phyloP scores from a whole-genome alignment of 2,329 filamentous ascomycete species.

The Trichoderma sp. region DNA sequence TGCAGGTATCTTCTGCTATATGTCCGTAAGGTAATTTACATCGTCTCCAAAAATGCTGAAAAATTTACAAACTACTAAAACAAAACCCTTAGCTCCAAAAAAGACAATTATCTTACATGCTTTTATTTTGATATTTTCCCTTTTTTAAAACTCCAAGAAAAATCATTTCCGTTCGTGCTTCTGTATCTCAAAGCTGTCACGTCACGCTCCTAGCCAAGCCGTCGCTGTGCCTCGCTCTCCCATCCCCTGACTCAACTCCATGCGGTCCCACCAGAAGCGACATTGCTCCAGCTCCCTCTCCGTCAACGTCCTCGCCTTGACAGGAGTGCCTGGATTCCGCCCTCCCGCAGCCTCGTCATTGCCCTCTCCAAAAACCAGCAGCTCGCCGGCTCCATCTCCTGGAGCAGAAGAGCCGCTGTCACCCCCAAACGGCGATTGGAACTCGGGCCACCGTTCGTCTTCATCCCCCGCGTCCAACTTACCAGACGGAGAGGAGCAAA shows the following conservation, averaged over 20 bases:
- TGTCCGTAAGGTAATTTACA: not conserved
- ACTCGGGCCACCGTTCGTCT: constrained; percentile 47
- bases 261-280: constrained; percentile 64
- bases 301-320: constrained; percentile 48
- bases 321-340: constrained; percentile 47
- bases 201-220: constrained; percentile 10
- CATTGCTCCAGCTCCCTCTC: constrained; percentile 54
- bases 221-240: constrained; percentile 28
- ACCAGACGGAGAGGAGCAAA: constrained; percentile 39
- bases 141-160: not conserved
- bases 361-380: constrained; percentile 62
- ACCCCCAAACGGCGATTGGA: constrained; percentile 45
- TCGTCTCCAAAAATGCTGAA: not conserved
- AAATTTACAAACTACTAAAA: not conserved
- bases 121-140: not conserved
- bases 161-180: not conserved
- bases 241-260: constrained; percentile 41
- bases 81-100: not conserved
- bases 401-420: constrained; percentile 2
- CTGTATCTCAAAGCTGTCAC: not conserved
- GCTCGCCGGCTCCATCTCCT: constrained; percentile 37
- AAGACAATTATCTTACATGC: not conserved
- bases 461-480: constrained; percentile 31
- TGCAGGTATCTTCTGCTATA: not conserved
- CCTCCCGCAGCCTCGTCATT: constrained; percentile 58